phyloP scores from a whole-genome alignment of 2,329 filamentous ascomycete species.

The Xylaria arbuscula region DNA sequence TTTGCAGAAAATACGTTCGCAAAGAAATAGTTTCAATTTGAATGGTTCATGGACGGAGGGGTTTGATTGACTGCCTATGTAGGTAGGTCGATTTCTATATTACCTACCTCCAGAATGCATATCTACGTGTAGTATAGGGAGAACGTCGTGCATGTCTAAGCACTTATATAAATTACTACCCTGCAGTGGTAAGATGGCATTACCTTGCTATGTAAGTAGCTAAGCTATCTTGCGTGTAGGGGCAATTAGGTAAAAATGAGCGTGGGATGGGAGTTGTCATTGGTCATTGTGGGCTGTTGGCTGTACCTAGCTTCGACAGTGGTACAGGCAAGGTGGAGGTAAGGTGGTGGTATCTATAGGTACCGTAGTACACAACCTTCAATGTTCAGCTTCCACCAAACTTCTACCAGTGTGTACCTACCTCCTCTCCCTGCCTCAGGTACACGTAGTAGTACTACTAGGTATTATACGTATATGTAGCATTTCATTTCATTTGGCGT shows the following conservation, averaged over 20 bases:
- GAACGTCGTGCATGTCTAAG: neutral
- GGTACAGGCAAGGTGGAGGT: conserved; percentile 1
- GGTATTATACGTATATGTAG: too few species aligned
- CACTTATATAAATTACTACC: neutral
- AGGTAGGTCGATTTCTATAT: neutral
- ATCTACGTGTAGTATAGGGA: too few species aligned
- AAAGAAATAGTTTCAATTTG: too few species aligned
- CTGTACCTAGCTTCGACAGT: neutral
- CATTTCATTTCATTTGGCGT: too few species aligned
- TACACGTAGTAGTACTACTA: too few species aligned
- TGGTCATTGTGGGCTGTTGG: conserved; percentile 11
- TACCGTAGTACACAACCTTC: too few species aligned
- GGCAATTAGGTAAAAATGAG: conserved; percentile 25
- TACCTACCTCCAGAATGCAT: too few species aligned
- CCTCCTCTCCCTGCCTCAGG: neutral
- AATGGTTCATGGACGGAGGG: neutral
- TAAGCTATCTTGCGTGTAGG: conserved; percentile 20
- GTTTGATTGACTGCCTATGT: too few species aligned
- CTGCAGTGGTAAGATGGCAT: conserved; percentile 3
- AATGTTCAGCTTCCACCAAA: too few species aligned
- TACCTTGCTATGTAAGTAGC: conserved; percentile 10
- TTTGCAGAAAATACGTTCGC: too few species aligned
- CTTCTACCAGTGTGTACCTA: too few species aligned
- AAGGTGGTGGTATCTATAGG: too few species aligned
- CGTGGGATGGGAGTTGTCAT: conserved; percentile 27